Conservation (phyloP, 441 rosid species). For the Euphorbia celastroides region DNA sequence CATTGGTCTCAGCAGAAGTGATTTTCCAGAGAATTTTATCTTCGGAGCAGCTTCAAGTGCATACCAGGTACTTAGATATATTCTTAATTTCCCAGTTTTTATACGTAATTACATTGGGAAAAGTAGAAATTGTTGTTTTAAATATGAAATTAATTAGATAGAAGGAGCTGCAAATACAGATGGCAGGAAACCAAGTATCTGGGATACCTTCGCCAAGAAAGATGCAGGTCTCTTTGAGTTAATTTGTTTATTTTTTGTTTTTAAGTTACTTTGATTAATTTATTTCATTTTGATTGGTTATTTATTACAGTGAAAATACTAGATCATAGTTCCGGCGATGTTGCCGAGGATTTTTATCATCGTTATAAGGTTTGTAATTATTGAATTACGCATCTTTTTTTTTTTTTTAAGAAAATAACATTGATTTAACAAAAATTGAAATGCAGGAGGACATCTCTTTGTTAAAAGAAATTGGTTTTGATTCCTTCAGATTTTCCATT, state of each 20-base stretch:
- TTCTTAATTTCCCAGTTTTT: background rate
- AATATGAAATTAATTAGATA: conserved; percentile 2
- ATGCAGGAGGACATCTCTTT: conserved; percentile 15
- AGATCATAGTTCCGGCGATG: conserved; percentile 28
- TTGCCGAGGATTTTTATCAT: conserved; percentile 30
- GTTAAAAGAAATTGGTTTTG: conserved; percentile 9
- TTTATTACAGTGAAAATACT: conserved; percentile 22
- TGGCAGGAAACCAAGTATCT: conserved; percentile 29
- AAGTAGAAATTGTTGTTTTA: background rate
- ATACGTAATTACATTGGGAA: background rate
- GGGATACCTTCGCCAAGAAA: conserved; percentile 31
- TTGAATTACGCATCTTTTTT: too few species aligned
- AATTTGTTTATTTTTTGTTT: background rate
- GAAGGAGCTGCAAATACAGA: conserved; percentile 31
- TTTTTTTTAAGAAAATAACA: too few species aligned
- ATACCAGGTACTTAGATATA: conserved; percentile 8
- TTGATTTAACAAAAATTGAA: too few species aligned
- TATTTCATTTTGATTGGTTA: background rate
- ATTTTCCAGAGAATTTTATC: conserved; percentile 18
- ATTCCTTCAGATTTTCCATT: conserved; percentile 22
- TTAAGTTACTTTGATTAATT: background rate
- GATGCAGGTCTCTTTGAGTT: conserved; percentile 22
- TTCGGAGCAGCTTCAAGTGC: conserved; percentile 26
- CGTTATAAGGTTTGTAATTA: conserved; percentile 7
- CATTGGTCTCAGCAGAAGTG: conserved; percentile 7